Evolutionary conservation across 1,139 yeast genomes (phyloP), one percentile per base, ranked within the genome.

Genomic region (Insectozyma bohioensis): DNA sequence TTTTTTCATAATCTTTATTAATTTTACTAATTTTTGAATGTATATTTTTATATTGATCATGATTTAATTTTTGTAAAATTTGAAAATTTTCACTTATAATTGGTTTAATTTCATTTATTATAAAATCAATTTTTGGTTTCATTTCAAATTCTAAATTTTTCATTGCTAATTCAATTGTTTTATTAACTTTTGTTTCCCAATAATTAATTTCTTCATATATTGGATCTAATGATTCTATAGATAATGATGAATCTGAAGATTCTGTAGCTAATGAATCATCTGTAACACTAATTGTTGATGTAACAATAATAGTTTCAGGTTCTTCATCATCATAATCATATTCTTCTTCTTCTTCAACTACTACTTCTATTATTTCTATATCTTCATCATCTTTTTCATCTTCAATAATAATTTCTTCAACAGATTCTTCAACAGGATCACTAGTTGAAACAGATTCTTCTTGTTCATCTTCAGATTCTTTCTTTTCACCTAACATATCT

Each of bases 1-100:
- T 68, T n/a, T 55, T 40, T 27, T 67, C 73, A 26, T 62, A 60
- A 35, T 70, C 72, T 41, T 74, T 70, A 47, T 78, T 70, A 35
- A 82, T 74, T 17, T 66, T 63, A 28, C 55, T 51, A 21, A 80
- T 72, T 42, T 70, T 58, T 29, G 54, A 54, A 42, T 75, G 71
- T 34, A 80, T 57, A 4, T 54, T 56, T 36, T 65, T 63, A 51
- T 77, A 80, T 28, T 68, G 67, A 12, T 49, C 43, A 41, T 69
- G 68, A 37, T 72, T 68, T 2, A 48, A 48, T n/a, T 48, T 52
- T 36, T 77, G 72, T 30, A 79, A 53, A 1, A 51, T 41, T 40
- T 67, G 67, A 34, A 80, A 57, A 18, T 55, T 53, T 1, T 57
- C 57, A 9, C 72, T 63, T 15, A 80, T 49, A 2, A 47, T 41